Conservation (phyloP, 148 eudicot species). For the Cornus suecica region DNA sequence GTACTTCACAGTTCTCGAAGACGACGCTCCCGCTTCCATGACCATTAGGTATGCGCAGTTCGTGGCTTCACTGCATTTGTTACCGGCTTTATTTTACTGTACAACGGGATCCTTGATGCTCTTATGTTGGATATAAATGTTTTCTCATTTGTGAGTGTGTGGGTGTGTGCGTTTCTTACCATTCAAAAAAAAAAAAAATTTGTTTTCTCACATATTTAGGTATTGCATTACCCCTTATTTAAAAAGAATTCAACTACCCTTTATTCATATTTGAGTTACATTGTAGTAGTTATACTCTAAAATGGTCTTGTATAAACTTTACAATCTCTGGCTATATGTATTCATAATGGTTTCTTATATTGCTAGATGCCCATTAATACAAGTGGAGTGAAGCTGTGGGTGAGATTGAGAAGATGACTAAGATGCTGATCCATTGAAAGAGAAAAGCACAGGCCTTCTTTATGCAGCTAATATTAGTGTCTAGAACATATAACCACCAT, state of each 20-base stretch:
- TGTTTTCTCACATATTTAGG: background rate
- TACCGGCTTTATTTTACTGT: background rate
- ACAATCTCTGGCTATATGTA: background rate
- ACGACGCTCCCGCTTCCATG: conserved; percentile 77
- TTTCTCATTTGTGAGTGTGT: too few relatives aligned
- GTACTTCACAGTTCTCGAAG: conserved; percentile 61
- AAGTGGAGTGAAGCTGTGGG: conserved; percentile 9
- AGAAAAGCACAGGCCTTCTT: background rate
- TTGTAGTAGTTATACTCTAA: background rate
- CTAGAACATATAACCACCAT: background rate
- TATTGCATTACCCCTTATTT: background rate
- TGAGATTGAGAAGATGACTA: background rate
- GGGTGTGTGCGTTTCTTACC: too few relatives aligned
- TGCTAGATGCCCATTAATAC: background rate
- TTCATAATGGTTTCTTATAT: background rate
- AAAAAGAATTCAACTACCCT: background rate
- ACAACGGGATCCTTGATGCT: background rate
- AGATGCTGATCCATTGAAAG: background rate
- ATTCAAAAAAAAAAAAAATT: too few relatives aligned
- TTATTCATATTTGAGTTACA: background rate
- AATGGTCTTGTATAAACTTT: background rate
- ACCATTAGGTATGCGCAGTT: conserved; percentile 48
- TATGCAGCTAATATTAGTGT: conserved; percentile 5
- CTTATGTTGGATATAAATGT: background rate
- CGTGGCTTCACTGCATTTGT: background rate